Evolutionary conservation across 805 yeast genomes (phyloP), one percentile per base, ranked within the genome.

Genomic region (Scheffersomyces spartinae): DNA sequence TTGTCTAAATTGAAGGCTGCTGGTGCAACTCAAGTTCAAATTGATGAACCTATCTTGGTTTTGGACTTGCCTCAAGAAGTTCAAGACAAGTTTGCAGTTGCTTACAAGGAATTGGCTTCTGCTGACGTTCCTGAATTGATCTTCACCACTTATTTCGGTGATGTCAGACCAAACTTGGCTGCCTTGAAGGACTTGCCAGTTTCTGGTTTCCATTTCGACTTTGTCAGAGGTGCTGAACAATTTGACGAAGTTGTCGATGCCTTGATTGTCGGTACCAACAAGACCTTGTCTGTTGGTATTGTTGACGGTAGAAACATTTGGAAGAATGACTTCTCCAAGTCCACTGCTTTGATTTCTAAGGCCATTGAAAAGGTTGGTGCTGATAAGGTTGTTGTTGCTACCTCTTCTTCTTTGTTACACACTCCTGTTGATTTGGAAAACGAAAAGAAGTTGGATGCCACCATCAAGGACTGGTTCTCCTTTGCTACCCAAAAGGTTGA

Each of bases 241-340:
- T 74, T 91, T 42, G 88, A 83, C 31, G 82, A 74, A 30, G 94
- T 82, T 45, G 62, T 71, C 34, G 63, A 70, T 31, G 65, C 80
- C 48, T 62, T 88, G 32, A 54, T 68, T 40, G n/a, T n/a, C n/a
- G n/a, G n/a, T n/a, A 71, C 64, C 38, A 63, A 73, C 40, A 94
- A 91, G 70, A 64, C 68, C 38, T 69, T 91, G 52, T 88, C 97
- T 35, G 95, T 80, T 41, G 98, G 98, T 83, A 73, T 91, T 47
- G 86, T 91, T 50, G 93, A 85, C 51, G 98, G 98, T 67, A 85
- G 98, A 75, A 91, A 91, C 78, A 84, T 91, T 66, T 91, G 98
- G 98, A 91, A 91, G 75, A 79, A 94, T 61, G 80, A 91, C 71
- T 83, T 79, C 52, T 58, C 91, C 51, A 74, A 75, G 64, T 93